Conservation (phyloP, 2,329 filamentous ascomycete species). For the Huntiella moniliformis region DNA sequence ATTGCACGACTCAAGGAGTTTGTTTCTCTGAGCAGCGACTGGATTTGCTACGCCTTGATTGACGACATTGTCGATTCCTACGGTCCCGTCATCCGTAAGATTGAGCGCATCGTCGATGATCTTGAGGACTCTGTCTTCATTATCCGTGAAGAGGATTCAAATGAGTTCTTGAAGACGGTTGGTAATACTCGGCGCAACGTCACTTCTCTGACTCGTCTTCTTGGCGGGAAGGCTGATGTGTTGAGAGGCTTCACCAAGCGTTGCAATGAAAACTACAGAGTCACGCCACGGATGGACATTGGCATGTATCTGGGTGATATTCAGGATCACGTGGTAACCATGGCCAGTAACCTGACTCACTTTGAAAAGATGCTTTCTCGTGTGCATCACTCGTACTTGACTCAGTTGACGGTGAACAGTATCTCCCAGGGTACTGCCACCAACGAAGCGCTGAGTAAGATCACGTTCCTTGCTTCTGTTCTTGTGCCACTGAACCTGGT, state of each 20-base stretch:
- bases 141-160: constrained; percentile 75
- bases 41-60: constrained; percentile 97
- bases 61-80: constrained; percentile 97
- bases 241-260: constrained; percentile 95
- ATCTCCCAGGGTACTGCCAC: constrained; percentile 74
- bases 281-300: constrained; percentile 90
- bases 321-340: constrained; percentile 96
- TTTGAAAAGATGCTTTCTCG: constrained; percentile 96
- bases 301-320: constrained; percentile 94
- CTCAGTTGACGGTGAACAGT: constrained; percentile 82
- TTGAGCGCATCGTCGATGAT: constrained; percentile 73
- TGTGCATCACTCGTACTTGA: constrained; percentile 88
- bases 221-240: constrained; percentile 96
- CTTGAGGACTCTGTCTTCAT: constrained; percentile 95
- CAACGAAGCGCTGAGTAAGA: constrained; percentile 82
- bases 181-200: constrained; percentile 85
- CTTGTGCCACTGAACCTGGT: constrained; percentile 92
- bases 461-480: constrained; percentile 83
- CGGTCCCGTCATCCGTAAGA: constrained; percentile 68
- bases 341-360: constrained; percentile 91
- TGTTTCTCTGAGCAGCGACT: constrained; percentile 83
- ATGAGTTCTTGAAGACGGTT: constrained; percentile 69
- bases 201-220: constrained; percentile 76
- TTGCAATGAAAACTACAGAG: constrained; percentile 92
- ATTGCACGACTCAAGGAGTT: constrained; percentile 90